A percentile compares a stretch with the other conserved stretches of the same genome.
These are phyloP conservation scores for Grigorovia yakushimaensis DNA, from an alignment of 805 yeast genomes.

Conservation along the genomic window DNA sequence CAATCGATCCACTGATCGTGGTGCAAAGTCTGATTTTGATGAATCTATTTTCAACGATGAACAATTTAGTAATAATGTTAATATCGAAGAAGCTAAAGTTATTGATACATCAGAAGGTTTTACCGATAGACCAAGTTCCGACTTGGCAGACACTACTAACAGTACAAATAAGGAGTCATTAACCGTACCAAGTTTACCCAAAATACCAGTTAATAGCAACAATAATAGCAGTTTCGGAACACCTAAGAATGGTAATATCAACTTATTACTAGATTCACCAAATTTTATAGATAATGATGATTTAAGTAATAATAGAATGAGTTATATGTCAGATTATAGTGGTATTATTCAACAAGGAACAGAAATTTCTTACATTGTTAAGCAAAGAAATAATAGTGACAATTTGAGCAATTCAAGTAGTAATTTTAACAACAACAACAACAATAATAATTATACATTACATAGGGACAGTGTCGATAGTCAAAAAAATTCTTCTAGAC, in stretches of 20 bases:
- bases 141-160: no score
- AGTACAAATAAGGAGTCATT: neutral
- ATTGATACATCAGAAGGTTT: no score
- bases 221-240: neutral
- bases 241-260: neutral
- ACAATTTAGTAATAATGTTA: neutral
- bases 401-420: neutral
- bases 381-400: slow-evolving; percentile 5
- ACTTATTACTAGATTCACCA: neutral
- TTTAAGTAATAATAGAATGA: slow-evolving; percentile 7
- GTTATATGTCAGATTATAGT: slow-evolving; percentile 25
- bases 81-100: neutral
- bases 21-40: neutral
- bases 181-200: neutral
- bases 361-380: slow-evolving; percentile 22
- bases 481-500: no score
- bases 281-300: neutral
- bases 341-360: slow-evolving; percentile 28
- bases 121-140: no score
- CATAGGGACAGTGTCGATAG: no score
- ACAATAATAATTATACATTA: no score
- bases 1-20: neutral
- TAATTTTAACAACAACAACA: neutral
- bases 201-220: neutral
- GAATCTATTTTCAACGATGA: neutral